Base-by-base conservation (phyloP, 2,329 filamentous ascomycete genomes). In the Venturia asperata region DNA sequence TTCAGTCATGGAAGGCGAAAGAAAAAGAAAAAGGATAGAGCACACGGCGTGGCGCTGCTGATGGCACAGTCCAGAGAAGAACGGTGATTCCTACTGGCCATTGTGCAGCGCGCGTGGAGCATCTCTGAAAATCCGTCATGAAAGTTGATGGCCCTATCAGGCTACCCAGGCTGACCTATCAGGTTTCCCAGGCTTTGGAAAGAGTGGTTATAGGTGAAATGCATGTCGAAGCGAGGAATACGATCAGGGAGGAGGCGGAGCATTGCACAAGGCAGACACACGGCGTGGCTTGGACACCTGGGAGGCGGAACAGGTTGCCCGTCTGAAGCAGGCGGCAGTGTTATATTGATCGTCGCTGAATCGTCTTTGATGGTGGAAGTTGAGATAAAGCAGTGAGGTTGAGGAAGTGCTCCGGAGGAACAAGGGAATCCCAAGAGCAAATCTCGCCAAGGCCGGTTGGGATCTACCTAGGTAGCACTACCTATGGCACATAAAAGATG, bases 251-350 rank as follows among this genome's bases (percentile, higher is more conserved):
- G 24, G 52, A 37, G 52, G 52, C 52, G 27, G 52, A 6, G 52
- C 52, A 56, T 37, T n/a, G 13, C 24, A 56, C 52, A 58, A 58
- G 52, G 52, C 52, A 58, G 52, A 58, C 52, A 58, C 49, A 34
- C n/a, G n/a, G n/a, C n/a, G n/a, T 19, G 17, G 45, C 19, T 61
- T 30, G 17, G 43, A 62, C 37, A 5, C 10, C 37, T 13, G 17
- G 60, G 37, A 19, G 60, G 21, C 27, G 24, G 41, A 43, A 19
- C 5, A 27, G 34, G 19, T 34, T 9, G 52, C 52, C 30, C n/a
- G 37, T 21, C 15, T 10, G 30, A 37, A 5, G 27, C 5, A 15
- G 15, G 1, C 21, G 15, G n/a, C 19, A 0, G 52, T 21, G n/a
- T n/a, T n/a, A n/a, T n/a, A 13, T 58, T 15, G 5, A 58, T 10